These are phyloP conservation scores for Gossypium australe DNA, from an alignment of 345 rosid species.

Conservation along the genomic window DNA sequence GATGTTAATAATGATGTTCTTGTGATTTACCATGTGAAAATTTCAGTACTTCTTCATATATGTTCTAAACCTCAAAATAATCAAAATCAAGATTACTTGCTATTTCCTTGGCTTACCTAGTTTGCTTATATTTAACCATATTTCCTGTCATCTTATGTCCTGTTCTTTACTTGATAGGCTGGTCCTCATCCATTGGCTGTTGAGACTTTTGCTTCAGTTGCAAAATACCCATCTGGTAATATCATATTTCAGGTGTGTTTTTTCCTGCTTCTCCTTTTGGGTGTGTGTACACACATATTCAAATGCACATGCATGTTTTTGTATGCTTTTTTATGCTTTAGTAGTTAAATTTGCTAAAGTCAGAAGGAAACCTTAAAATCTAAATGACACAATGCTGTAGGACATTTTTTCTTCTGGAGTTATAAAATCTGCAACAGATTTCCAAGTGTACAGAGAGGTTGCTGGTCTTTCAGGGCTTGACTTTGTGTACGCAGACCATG, in stretches of 20 bases:
- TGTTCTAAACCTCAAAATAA: slow-evolving; percentile 1
- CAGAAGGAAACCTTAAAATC: slow-evolving; percentile 9
- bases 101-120: not conserved
- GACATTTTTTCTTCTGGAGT: slow-evolving; percentile 76
- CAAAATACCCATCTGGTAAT: slow-evolving; percentile 82
- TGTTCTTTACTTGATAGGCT: slow-evolving; percentile 43
- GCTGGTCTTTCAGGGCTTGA: slow-evolving; percentile 96
- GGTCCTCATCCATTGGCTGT: slow-evolving; percentile 92
- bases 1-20: not conserved
- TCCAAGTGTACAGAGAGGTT: slow-evolving; percentile 84
- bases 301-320: not conserved
- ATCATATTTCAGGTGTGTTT: slow-evolving; percentile 63
- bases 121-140: slow-evolving; percentile 6
- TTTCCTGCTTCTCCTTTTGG: not conserved
- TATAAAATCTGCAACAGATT: slow-evolving; percentile 84
- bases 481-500: slow-evolving; percentile 77
- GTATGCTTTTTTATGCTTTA: not conserved
- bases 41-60: not conserved
- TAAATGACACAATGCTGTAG: slow-evolving; percentile 40
- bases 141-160: slow-evolving; percentile 7
- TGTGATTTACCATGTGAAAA: not conserved
- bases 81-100: not conserved
- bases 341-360: slow-evolving; percentile 9
- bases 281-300: not conserved
- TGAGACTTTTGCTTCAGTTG: slow-evolving; percentile 74